Conservation (phyloP, 2,329 filamentous ascomycete species). For the Neonectria coccinea region DNA sequence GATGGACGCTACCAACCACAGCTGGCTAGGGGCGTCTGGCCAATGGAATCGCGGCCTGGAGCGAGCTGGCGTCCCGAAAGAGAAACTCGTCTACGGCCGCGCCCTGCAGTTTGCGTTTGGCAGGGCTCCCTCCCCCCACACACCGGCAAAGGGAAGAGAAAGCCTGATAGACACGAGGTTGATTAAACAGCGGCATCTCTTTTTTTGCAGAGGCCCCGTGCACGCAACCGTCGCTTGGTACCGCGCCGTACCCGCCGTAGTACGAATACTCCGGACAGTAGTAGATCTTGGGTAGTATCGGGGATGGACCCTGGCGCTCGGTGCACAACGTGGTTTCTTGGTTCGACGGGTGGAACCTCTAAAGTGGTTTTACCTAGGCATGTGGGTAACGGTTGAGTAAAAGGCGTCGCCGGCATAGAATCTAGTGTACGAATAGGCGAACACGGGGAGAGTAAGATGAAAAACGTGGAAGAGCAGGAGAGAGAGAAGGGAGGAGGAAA, state of each 20-base stretch:
- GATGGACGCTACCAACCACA: constrained; percentile 5
- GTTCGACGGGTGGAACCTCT: not conserved
- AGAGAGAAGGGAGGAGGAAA: not conserved
- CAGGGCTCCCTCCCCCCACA: constrained; percentile 27
- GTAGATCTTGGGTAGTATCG: constrained; percentile 37
- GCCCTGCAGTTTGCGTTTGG: constrained; percentile 40
- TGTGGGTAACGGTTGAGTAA: not conserved
- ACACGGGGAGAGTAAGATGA: not conserved
- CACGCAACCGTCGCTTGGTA: not conserved
- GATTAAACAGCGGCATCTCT: not conserved
- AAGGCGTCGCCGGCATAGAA: not conserved
- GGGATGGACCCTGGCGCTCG: constrained; percentile 27
- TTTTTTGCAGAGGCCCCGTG: not conserved
- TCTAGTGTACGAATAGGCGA: constrained; percentile 1
- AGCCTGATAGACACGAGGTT: not conserved
- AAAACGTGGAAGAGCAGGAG: not conserved
- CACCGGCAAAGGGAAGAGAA: not conserved
- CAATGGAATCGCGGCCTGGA: constrained; percentile 34
- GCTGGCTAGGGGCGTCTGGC: constrained; percentile 10
- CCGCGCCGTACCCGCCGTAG: not conserved
- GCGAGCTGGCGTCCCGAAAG: constrained; percentile 37
- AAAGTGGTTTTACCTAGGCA: not conserved
- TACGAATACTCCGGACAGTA: not conserved
- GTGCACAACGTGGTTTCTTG: constrained; percentile 5
- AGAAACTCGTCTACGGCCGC: constrained; percentile 43